Percentiles rank a stretch among this genome's conserved stretches.
phyloP scores from a whole-genome alignment of 208 protist genomes.

The Herpetomonas samuelpessoai region DNA sequence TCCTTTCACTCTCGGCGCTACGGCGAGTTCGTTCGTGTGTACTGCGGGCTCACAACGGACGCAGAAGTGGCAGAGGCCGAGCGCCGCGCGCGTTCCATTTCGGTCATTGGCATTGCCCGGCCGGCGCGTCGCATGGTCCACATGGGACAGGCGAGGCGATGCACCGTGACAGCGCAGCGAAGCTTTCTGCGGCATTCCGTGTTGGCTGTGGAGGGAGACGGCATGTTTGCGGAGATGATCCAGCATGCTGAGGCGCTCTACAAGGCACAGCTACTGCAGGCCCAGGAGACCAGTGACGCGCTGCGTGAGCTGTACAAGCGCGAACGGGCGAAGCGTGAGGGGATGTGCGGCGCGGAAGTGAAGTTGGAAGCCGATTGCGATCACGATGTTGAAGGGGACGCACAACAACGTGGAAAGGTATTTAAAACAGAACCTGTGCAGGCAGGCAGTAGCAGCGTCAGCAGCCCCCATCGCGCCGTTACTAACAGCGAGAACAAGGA shows the following conservation, averaged over 20 bases:
- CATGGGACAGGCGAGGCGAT: too few species aligned
- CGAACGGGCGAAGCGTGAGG: background rate
- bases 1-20: slow-evolving; percentile 68
- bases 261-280: slow-evolving; percentile 23
- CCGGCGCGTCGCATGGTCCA: slow-evolving; percentile 10
- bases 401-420: too few species aligned
- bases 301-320: background rate
- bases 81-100: slow-evolving; percentile 47
- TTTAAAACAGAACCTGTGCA: too few species aligned
- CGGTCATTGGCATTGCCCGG: slow-evolving; percentile 53
- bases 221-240: slow-evolving; percentile 64
- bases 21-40: slow-evolving; percentile 61
- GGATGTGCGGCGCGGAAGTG: too few species aligned
- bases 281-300: slow-evolving; percentile 8
- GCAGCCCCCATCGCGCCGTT: background rate
- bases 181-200: slow-evolving; percentile 70
- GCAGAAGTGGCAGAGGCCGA: slow-evolving; percentile 42
- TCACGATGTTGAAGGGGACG: too few species aligned
- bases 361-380: background rate
- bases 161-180: slow-evolving; percentile 31
- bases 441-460: background rate
- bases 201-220: slow-evolving; percentile 82
- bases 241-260: slow-evolving; percentile 40
- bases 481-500: too few species aligned
- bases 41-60: slow-evolving; percentile 47